A percentile compares a stretch with the other conserved stretches of the same genome.
Evolutionary conservation across 2,329 filamentous ascomycete genomes (phyloP).

Genomic region (Lecanosticta acicola): DNA sequence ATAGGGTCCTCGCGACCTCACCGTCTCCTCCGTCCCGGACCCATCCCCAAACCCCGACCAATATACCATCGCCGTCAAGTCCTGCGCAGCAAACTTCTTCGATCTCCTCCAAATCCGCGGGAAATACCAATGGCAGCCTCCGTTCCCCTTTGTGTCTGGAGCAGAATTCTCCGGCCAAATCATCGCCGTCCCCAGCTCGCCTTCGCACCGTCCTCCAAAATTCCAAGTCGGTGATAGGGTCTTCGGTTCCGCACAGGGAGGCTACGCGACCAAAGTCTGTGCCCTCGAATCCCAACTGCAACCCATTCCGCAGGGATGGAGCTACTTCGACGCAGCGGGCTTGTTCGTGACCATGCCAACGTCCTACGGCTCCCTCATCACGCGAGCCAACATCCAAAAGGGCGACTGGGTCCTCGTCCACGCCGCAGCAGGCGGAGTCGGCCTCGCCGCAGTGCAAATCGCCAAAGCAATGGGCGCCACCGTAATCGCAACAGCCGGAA

Average conservation of each 20-base stretch:
- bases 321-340: slow-evolving; percentile 76
- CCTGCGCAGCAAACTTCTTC: slow-evolving; percentile 92
- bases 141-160: slow-evolving; percentile 81
- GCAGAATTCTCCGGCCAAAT: slow-evolving; percentile 81
- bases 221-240: slow-evolving; percentile 76
- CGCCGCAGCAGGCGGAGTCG: slow-evolving; percentile 86
- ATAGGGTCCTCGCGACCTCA: slow-evolving; percentile 73
- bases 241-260: slow-evolving; percentile 81
- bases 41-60: slow-evolving; percentile 65
- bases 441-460: slow-evolving; percentile 84
- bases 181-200: slow-evolving; percentile 54
- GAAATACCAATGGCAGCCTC: slow-evolving; percentile 89
- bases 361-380: slow-evolving; percentile 75
- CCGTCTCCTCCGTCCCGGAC: slow-evolving; percentile 67
- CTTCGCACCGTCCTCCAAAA: slow-evolving; percentile 40
- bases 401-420: slow-evolving; percentile 88
- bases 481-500: slow-evolving; percentile 88
- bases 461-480: slow-evolving; percentile 87
- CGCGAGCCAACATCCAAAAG: slow-evolving; percentile 65
- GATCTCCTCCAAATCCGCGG: slow-evolving; percentile 92
- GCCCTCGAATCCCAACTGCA: slow-evolving; percentile 62
- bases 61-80: slow-evolving; percentile 82
- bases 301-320: slow-evolving; percentile 75
- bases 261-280: slow-evolving; percentile 71
- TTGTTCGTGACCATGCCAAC: slow-evolving; percentile 91